These are phyloP conservation scores for Hanseniaspora uvarum DNA, from an alignment of 1,139 yeast genomes.

Conservation along the genomic window DNA sequence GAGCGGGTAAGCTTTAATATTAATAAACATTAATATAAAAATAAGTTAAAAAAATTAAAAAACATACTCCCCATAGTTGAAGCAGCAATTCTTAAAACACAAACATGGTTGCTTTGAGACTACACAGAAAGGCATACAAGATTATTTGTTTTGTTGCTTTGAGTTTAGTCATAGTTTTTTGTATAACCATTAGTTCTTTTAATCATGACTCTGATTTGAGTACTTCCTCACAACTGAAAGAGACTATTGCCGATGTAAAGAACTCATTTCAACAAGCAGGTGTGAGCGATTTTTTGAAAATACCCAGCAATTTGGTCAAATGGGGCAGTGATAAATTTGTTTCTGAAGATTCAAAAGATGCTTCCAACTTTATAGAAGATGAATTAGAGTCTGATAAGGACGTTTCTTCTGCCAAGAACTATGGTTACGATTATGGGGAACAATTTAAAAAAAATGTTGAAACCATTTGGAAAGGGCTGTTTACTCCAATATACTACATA, in stretches of 20 bases:
- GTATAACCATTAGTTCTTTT: not conserved
- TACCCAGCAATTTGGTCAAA: constrained; percentile 7
- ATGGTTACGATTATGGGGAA: constrained; percentile 11
- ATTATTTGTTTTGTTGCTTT: not conserved
- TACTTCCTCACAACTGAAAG: constrained; percentile 2
- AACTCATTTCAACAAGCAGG: not conserved
- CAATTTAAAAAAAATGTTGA: constrained; percentile 14
- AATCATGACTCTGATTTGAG: constrained; percentile 3
- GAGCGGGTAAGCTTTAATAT: too few relatives aligned
- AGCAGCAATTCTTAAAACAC: too few relatives aligned
- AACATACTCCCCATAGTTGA: not conserved
- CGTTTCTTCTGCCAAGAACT: not conserved
- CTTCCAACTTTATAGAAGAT: constrained; percentile 12
- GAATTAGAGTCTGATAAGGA: constrained; percentile 17
- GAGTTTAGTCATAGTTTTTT: not conserved
- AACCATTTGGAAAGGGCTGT: constrained; percentile 16
- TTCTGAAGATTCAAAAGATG: not conserved
- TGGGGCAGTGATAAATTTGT: constrained; percentile 8
- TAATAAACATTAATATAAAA: too few relatives aligned
- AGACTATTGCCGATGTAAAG: constrained; percentile 5
- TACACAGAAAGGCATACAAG: constrained; percentile 12
- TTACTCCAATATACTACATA: constrained; percentile 14
- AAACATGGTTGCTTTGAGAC: constrained; percentile 6
- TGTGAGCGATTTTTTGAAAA: not conserved
- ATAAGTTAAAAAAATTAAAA: not conserved